Conservation (phyloP, 768 basidiomycete species). For the Tulasnella sp. region DNA sequence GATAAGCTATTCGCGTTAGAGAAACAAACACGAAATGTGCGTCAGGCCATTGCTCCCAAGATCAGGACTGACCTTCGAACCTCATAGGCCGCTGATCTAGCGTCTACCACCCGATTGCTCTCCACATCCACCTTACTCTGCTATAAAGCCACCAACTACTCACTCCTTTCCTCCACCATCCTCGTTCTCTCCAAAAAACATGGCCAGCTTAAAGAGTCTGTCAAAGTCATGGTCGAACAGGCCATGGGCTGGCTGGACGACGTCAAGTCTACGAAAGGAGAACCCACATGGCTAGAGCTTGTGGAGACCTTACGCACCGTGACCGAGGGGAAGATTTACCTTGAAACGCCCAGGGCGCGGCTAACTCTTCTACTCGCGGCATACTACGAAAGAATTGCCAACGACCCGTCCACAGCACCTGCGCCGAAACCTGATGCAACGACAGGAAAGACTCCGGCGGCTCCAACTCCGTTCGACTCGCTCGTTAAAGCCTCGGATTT, state of each 20-base stretch:
- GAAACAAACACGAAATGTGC: conserved; percentile 92
- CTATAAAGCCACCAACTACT: conserved; percentile 60
- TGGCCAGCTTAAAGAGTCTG: conserved; percentile 84
- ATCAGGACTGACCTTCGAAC: background rate
- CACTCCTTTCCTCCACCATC: conserved; percentile 59
- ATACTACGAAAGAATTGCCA: conserved; percentile 67
- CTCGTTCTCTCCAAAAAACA: conserved; percentile 83
- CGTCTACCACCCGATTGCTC: conserved; percentile 81
- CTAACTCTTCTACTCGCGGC: conserved; percentile 80
- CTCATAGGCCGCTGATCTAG: conserved; percentile 75
- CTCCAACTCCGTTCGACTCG: conserved; percentile 44
- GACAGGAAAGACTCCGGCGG: conserved; percentile 22
- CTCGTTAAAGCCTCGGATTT: conserved; percentile 83
- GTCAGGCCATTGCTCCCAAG: conserved; percentile 21
- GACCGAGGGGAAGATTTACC: conserved; percentile 98
- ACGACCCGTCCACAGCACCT: conserved; percentile 29
- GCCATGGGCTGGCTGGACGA: conserved; percentile 73
- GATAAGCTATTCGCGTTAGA: conserved; percentile 85
- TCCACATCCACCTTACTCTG: conserved; percentile 61
- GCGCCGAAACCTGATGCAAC: conserved; percentile 25
- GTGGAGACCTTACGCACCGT: conserved; percentile 83
- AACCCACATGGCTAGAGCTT: conserved; percentile 72
- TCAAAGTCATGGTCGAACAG: conserved; percentile 86
- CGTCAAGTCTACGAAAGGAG: conserved; percentile 55
- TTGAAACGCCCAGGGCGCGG: conserved; percentile 92